phyloP scores from a whole-genome alignment of 2,329 filamentous ascomycete genomes.

The Diaporthe amygdali region DNA sequence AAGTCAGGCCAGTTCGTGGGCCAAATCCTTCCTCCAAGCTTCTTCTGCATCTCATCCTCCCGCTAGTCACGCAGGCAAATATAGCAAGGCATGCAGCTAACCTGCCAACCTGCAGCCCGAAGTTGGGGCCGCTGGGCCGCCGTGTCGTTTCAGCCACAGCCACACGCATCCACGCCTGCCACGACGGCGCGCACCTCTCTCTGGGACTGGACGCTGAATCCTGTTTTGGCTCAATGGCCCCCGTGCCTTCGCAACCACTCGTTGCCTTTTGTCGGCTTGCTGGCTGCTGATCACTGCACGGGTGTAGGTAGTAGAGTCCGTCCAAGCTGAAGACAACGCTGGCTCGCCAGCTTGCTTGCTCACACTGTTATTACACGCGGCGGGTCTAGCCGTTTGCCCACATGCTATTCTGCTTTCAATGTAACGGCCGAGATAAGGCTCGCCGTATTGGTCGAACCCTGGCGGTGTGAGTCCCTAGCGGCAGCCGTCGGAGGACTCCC shows the following conservation, averaged over 20 bases:
- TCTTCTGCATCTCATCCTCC: neutral
- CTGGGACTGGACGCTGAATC: neutral
- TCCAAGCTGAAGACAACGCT: neutral
- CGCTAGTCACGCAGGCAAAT: constrained; percentile 3
- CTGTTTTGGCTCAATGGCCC: neutral
- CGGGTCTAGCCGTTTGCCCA: neutral
- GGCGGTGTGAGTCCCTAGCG: neutral
- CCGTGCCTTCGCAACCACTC: neutral
- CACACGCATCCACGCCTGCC: neutral
- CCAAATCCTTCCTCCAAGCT: neutral
- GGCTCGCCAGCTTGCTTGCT: neutral
- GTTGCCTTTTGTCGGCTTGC: neutral
- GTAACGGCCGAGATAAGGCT: neutral
- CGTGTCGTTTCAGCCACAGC: constrained; percentile 13
- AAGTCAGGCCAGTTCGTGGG: neutral
- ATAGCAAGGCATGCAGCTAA: constrained; percentile 1
- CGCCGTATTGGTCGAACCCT: neutral
- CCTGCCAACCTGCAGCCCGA: constrained; percentile 10
- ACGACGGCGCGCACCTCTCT: neutral
- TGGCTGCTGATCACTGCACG: constrained; percentile 4
- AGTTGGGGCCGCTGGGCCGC: neutral
- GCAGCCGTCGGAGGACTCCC: constrained; percentile 5
- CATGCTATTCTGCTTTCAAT: neutral
- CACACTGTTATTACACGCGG: neutral
- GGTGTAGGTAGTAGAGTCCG: neutral